phyloP scores from a whole-genome alignment of 108 stramenopile genomes.

The Conticribra weissflogii region DNA sequence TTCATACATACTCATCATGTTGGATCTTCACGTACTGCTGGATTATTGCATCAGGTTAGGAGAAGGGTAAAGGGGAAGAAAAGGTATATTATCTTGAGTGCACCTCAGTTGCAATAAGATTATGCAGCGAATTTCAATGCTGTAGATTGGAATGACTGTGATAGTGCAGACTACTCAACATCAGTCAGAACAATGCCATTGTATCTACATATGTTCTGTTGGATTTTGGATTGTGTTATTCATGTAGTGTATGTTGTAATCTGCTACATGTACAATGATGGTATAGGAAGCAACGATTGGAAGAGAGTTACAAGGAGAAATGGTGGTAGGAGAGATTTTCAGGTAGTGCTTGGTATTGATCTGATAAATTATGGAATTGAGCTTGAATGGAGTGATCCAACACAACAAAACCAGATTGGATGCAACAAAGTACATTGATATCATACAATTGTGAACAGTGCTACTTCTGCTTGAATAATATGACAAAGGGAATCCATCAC shows the following conservation, averaged over 20 bases:
- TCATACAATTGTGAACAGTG: conserved; percentile 21
- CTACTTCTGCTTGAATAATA: conserved; percentile 16
- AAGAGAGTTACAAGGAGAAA: neutral
- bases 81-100: neutral
- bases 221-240: neutral
- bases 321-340: conserved; percentile 6
- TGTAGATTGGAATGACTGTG: neutral
- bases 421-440: conserved; percentile 11
- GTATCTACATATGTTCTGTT: neutral
- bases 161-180: neutral
- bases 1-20: conserved; percentile 14
- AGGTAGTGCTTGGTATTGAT: conserved; percentile 16
- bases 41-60: conserved; percentile 7
- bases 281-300: neutral
- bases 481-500: conserved; percentile 3
- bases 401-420: conserved; percentile 4
- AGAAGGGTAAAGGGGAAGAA: neutral
- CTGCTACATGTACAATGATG: neutral
- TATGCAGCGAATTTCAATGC: neutral
- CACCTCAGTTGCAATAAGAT: neutral
- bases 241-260: neutral
- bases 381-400: conserved; percentile 12
- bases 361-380: conserved; percentile 22
- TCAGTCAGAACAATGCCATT: neutral
- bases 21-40: conserved; percentile 5